phyloP scores from a whole-genome alignment of 441 rosid genomes.

The Metrosideros polymorpha region DNA sequence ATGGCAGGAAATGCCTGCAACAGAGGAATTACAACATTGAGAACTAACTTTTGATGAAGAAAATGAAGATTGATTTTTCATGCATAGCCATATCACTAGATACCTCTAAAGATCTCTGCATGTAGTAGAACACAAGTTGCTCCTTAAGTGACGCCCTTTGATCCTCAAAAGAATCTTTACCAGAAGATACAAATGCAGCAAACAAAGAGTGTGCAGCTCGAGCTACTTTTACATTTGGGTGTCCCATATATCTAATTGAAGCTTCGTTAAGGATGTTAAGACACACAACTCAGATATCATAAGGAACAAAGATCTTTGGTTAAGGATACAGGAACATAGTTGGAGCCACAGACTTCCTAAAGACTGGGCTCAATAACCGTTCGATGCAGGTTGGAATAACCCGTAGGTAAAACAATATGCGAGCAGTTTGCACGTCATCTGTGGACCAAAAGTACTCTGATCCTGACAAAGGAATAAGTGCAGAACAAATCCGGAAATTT shows the following conservation, averaged over 20 bases:
- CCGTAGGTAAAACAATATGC: constrained; percentile 75
- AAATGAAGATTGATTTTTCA: background rate
- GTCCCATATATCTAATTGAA: constrained; percentile 58
- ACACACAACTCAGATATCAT: background rate
- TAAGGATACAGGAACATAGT: constrained; percentile 88
- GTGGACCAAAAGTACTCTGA: constrained; percentile 60
- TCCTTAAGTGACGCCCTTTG: constrained; percentile 55
- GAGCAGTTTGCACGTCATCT: constrained; percentile 93
- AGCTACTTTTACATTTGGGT: constrained; percentile 78
- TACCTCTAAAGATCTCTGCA: constrained; percentile 81
- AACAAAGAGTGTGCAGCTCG: constrained; percentile 76
- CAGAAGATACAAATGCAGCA: constrained; percentile 64
- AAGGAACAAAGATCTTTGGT: background rate
- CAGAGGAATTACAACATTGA: constrained; percentile 4
- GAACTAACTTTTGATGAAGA: background rate
- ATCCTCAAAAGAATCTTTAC: constrained; percentile 40
- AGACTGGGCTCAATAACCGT: constrained; percentile 40
- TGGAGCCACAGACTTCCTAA: constrained; percentile 65
- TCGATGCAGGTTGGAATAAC: constrained; percentile 85
- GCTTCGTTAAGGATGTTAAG: background rate
- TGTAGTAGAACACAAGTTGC: constrained; percentile 74
- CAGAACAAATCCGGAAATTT: background rate
- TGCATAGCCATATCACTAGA: constrained; percentile 5
- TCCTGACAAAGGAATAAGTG: constrained; percentile 33
- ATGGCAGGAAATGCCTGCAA: constrained; percentile 66